Conservation (phyloP, 2,329 filamentous ascomycete genomes). For the Aspergillus thermomutatus region DNA sequence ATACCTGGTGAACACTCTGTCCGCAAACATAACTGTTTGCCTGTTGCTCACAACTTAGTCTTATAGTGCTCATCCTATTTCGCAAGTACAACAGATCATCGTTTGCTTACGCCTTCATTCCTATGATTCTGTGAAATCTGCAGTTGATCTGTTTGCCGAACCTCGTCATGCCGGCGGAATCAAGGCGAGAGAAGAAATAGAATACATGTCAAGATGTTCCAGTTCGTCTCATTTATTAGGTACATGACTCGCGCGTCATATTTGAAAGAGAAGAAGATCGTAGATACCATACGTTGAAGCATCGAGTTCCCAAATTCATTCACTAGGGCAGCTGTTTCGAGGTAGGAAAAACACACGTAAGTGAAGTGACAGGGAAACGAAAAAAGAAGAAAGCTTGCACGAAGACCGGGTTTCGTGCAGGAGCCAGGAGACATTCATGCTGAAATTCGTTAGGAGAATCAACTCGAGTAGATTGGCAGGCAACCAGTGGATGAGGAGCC, state of each 20-base stretch:
- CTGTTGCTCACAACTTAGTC: too few species aligned
- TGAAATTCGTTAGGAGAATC: slow-evolving; percentile 16
- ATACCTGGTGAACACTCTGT: background rate
- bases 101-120: background rate
- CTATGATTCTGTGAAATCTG: background rate
- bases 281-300: slow-evolving; percentile 14
- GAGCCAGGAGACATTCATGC: slow-evolving; percentile 9
- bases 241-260: slow-evolving; percentile 25
- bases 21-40: too few species aligned
- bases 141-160: background rate
- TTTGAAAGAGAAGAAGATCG: slow-evolving; percentile 16
- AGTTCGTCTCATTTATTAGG: slow-evolving; percentile 30
- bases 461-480: slow-evolving; percentile 6
- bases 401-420: slow-evolving; percentile 1
- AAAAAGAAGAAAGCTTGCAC: background rate
- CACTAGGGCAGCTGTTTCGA: background rate
- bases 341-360: background rate
- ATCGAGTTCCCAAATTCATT: slow-evolving; percentile 9
- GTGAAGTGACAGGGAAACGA: background rate
- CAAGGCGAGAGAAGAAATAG: background rate
- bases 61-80: too few species aligned
- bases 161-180: background rate
- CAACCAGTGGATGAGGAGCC: slow-evolving; percentile 4
- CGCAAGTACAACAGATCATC: too few species aligned
- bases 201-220: slow-evolving; percentile 16